Conservation (phyloP, 495 filamentous ascomycete species). For the Penicillium longicatenatum region DNA sequence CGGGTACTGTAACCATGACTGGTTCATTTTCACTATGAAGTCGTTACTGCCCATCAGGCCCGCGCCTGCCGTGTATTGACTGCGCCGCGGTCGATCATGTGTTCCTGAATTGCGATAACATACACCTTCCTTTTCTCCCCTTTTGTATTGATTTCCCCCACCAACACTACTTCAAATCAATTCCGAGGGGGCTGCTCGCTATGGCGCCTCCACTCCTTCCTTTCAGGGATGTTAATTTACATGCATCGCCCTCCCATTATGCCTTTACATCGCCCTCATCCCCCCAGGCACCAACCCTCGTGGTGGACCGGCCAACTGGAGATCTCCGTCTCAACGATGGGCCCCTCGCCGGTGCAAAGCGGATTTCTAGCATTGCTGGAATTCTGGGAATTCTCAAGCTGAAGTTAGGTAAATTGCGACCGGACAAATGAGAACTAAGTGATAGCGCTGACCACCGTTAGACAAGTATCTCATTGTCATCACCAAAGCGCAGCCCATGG, state of each 20-base stretch:
- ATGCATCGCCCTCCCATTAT: slow-evolving; percentile 87
- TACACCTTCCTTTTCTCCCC: slow-evolving; percentile 9
- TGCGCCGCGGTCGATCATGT: slow-evolving; percentile 30
- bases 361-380: slow-evolving; percentile 89
- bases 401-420: slow-evolving; percentile 68
- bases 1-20: slow-evolving; percentile 17
- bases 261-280: slow-evolving; percentile 95
- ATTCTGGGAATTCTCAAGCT: slow-evolving; percentile 90
- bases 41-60: slow-evolving; percentile 7
- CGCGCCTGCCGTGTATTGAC: slow-evolving; percentile 17
- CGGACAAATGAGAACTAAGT: background rate
- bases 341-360: slow-evolving; percentile 69
- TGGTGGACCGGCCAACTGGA: slow-evolving; percentile 90
- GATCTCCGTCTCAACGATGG: slow-evolving; percentile 84
- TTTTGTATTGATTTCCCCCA: slow-evolving; percentile 6
- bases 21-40: slow-evolving; percentile 1
- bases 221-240: slow-evolving; percentile 95
- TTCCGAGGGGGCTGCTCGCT: slow-evolving; percentile 19
- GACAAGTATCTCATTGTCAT: slow-evolving; percentile 98
- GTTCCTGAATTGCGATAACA: slow-evolving; percentile 24
- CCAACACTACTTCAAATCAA: background rate
- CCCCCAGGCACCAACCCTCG: slow-evolving; percentile 80
- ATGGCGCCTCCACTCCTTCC: slow-evolving; percentile 68
- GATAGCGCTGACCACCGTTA: slow-evolving; percentile 36
- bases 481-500: slow-evolving; percentile 89